These are phyloP conservation scores for Tillandsia fasciculata DNA, from an alignment of 176 grass and related monocot species.

Conservation along the genomic window DNA sequence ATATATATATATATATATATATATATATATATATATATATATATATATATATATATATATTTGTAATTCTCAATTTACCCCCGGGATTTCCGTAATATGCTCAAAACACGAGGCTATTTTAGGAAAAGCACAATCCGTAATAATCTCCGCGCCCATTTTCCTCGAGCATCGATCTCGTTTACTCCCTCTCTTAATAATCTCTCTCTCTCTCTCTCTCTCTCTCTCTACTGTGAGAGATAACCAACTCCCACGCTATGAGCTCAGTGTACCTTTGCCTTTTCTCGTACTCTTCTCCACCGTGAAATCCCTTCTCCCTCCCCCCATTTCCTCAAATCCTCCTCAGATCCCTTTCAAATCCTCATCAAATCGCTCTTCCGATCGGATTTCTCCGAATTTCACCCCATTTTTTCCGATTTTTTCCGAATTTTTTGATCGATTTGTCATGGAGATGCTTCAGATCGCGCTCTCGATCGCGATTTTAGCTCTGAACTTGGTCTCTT, in stretches of 20 bases:
- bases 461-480: slow-evolving; percentile 19
- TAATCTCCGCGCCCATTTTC: neutral
- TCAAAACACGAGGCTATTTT: neutral
- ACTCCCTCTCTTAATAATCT: neutral
- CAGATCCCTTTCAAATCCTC: slow-evolving; percentile 28
- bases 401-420: neutral
- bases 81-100: neutral
- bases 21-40: too few relatives aligned
- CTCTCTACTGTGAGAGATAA: neutral
- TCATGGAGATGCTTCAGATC: slow-evolving; percentile 13
- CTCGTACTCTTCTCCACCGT: slow-evolving; percentile 30
- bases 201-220: neutral
- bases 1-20: too few relatives aligned
- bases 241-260: neutral
- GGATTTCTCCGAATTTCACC: neutral
- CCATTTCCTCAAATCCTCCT: slow-evolving; percentile 24
- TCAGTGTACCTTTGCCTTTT: slow-evolving; percentile 10
- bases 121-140: neutral
- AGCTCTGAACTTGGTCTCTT: slow-evolving; percentile 14
- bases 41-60: too few relatives aligned
- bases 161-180: neutral
- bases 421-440: neutral
- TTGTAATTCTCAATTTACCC: too few relatives aligned
- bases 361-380: neutral
- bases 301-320: neutral